Evolutionary conservation across 2,329 filamentous ascomycete genomes (phyloP).

Genomic region (Exophiala xenobiotica): DNA sequence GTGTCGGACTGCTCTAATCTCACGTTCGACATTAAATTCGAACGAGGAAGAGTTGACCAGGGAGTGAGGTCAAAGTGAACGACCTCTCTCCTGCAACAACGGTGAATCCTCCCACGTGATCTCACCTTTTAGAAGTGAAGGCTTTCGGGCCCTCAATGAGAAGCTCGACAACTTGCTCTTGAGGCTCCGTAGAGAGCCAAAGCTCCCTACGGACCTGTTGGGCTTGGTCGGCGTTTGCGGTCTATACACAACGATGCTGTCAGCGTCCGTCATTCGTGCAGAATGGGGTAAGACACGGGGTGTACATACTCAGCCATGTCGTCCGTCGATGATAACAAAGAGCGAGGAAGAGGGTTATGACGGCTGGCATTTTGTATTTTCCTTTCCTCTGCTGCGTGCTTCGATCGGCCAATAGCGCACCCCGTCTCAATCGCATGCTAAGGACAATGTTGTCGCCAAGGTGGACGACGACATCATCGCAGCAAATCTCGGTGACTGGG

Average conservation of each 20-base stretch:
- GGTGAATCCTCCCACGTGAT: not conserved
- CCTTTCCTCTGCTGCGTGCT: too few species aligned
- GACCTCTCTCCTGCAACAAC: slow-evolving; percentile 11
- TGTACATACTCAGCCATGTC: not conserved
- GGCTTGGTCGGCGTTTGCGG: slow-evolving; percentile 13
- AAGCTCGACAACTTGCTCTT: slow-evolving; percentile 18
- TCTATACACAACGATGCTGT: slow-evolving; percentile 3
- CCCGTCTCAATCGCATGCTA: not conserved
- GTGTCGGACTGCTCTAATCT: slow-evolving; percentile 10
- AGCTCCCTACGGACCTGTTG: slow-evolving; percentile 11
- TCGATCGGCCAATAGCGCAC: slow-evolving; percentile 19
- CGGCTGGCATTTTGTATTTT: not conserved
- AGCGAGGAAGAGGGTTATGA: not conserved
- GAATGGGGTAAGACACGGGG: not conserved
- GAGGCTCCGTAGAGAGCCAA: slow-evolving; percentile 13
- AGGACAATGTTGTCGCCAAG: slow-evolving; percentile 9
- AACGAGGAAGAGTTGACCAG: not conserved
- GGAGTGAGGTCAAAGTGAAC: slow-evolving; percentile 18
- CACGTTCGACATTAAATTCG: not conserved
- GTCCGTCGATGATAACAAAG: not conserved
- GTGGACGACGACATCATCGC: too few species aligned
- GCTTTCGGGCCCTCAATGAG: too few species aligned
- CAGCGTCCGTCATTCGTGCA: not conserved
- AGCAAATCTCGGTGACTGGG: too few species aligned
- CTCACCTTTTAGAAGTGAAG: too few species aligned